phyloP scores from a whole-genome alignment of 164 flowering plant genomes.

The Magnolia kwangsiensis region DNA sequence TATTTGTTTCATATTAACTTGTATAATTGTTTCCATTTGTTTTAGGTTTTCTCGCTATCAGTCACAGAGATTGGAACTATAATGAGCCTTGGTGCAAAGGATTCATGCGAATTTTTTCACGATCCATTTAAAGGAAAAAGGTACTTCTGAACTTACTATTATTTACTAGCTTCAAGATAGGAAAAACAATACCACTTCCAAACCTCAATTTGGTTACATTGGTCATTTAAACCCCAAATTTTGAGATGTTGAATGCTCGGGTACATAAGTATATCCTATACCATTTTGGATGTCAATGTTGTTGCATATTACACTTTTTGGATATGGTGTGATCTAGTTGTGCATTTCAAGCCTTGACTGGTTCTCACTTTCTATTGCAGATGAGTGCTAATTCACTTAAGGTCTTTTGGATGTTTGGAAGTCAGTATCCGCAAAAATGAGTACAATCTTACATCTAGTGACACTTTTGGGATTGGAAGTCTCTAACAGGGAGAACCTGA shows the following conservation, averaged over 20 bases:
- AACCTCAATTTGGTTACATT: neutral
- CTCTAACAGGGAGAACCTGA: too few relatives aligned
- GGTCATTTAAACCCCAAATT: neutral
- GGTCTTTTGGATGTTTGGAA: too few relatives aligned
- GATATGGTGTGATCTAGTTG: too few relatives aligned
- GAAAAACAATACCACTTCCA: neutral
- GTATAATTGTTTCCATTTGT: neutral
- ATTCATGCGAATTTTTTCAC: conserved; percentile 88
- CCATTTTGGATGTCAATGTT: neutral
- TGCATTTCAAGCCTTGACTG: too few relatives aligned
- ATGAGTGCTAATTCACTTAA: too few relatives aligned
- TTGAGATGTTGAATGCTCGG: neutral
- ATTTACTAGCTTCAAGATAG: neutral
- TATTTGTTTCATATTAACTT: neutral
- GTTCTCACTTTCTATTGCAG: too few relatives aligned
- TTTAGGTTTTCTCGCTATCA: conserved; percentile 83
- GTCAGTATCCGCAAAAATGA: too few relatives aligned
- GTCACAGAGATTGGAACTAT: conserved; percentile 78
- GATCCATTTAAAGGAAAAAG: conserved; percentile 87
- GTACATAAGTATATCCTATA: neutral
- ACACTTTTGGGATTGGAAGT: too few relatives aligned
- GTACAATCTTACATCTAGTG: too few relatives aligned
- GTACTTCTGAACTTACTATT: conserved; percentile 26
- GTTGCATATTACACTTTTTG: neutral
- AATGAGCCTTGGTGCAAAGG: conserved; percentile 72